phyloP scores from a whole-genome alignment of 352 stramenopile species.

The Pythium dissotocum region DNA sequence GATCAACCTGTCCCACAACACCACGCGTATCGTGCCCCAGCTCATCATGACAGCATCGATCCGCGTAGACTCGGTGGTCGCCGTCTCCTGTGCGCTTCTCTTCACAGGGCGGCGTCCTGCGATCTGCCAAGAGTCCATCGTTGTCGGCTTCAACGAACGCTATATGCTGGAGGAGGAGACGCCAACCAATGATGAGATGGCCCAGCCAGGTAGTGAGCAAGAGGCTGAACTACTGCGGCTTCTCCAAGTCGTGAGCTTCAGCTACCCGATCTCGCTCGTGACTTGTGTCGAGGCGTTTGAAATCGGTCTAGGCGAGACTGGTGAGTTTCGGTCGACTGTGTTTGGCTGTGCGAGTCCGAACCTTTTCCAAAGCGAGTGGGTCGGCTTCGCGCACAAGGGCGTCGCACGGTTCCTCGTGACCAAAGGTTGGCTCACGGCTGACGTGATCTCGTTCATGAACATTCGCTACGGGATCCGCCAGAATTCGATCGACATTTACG shows the following conservation, averaged over 20 bases:
- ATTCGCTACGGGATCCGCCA: slow-evolving; percentile 21
- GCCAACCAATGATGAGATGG: slow-evolving; percentile 11
- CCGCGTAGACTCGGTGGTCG: slow-evolving; percentile 21
- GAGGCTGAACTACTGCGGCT: slow-evolving; percentile 19
- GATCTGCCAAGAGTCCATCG: slow-evolving; percentile 27
- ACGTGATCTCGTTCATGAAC: slow-evolving; percentile 24
- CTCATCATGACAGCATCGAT: slow-evolving; percentile 18
- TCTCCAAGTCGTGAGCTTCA: slow-evolving; percentile 23
- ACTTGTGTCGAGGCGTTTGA: slow-evolving; percentile 19
- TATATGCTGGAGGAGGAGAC: slow-evolving; percentile 19
- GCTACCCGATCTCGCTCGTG: slow-evolving; percentile 18
- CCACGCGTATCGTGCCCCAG: slow-evolving; percentile 9
- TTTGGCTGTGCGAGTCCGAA: slow-evolving; percentile 24
- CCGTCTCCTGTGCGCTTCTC: slow-evolving; percentile 14
- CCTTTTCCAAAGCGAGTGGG: slow-evolving; percentile 11
- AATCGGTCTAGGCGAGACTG: slow-evolving; percentile 1
- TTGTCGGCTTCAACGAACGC: slow-evolving; percentile 12
- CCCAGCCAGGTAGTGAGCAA: slow-evolving; percentile 9
- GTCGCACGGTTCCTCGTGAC: slow-evolving; percentile 9
- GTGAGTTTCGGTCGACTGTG: slow-evolving; percentile 9
- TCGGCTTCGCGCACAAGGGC: slow-evolving; percentile 15
- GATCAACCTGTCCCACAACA: slow-evolving; percentile 8
- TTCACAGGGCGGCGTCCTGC: slow-evolving; percentile 10
- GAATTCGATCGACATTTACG: slow-evolving; percentile 23
- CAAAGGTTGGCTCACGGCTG: slow-evolving; percentile 23